Evolutionary conservation across 2,329 filamentous ascomycete species (phyloP).

Genomic region (Cercospora berteroae): DNA sequence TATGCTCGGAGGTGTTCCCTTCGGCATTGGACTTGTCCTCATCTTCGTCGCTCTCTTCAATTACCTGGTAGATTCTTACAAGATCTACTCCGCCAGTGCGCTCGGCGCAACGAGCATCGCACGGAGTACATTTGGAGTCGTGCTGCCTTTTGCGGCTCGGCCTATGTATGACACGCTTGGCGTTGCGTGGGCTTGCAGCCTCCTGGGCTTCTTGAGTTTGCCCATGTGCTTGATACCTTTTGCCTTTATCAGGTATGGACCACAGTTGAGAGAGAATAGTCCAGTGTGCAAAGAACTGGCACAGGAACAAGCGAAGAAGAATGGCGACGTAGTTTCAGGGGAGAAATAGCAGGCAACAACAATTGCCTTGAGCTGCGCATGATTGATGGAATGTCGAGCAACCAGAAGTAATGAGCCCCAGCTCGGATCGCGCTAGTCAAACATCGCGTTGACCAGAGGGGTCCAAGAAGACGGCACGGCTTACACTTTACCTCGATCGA

Average conservation of each 20-base stretch:
- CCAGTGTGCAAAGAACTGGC: constrained; percentile 62
- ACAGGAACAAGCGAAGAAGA: constrained; percentile 43
- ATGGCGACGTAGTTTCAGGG: not conserved
- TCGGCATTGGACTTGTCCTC: constrained; percentile 51
- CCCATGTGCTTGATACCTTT: constrained; percentile 58
- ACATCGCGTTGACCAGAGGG: not conserved
- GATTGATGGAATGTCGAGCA: not conserved
- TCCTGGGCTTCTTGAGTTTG: constrained; percentile 52
- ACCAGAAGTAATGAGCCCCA: not conserved
- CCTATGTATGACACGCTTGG: constrained; percentile 67
- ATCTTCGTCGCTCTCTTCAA: constrained; percentile 47
- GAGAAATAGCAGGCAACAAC: not conserved
- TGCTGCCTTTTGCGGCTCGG: constrained; percentile 47
- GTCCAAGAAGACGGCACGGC: not conserved
- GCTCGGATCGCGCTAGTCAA: not conserved
- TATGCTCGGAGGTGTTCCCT: constrained; percentile 51
- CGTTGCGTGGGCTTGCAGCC: constrained; percentile 62
- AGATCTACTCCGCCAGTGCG: constrained; percentile 44
- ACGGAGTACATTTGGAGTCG: constrained; percentile 44
- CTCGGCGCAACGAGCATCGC: constrained; percentile 29
- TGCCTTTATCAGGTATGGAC: constrained; percentile 56
- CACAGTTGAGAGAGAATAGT: constrained; percentile 54
- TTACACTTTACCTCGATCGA: not conserved
- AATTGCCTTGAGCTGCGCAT: not conserved
- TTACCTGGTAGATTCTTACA: constrained; percentile 52